Percentiles rank a stretch among this genome's conserved stretches.
Evolutionary conservation across 345 rosid genomes (phyloP).

Genomic region (Populus simonii): DNA sequence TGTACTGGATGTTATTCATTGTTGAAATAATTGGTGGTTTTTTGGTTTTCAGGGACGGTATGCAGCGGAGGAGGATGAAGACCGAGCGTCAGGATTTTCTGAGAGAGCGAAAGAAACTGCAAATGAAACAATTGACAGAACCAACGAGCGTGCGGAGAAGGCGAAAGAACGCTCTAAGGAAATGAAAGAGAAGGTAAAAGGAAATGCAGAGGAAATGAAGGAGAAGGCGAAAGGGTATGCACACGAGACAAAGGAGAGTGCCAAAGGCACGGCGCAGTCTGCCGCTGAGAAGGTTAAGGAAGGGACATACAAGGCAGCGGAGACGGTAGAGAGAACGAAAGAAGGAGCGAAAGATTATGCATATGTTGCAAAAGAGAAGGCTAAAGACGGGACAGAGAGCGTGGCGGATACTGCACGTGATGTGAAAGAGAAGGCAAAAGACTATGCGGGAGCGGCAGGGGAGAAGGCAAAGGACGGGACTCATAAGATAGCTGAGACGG

Average conservation of each 20-base stretch:
- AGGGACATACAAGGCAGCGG: constrained; percentile 12
- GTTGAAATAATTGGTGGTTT: not conserved
- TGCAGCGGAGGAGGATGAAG: constrained; percentile 12
- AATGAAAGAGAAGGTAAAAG: constrained; percentile 16
- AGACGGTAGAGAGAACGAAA: constrained; percentile 13
- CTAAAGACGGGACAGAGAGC: constrained; percentile 13
- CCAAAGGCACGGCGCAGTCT: constrained; percentile 4
- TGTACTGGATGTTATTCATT: no score
- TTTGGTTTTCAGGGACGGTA: constrained; percentile 21
- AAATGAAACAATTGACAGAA: not conserved
- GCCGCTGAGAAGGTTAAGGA: constrained; percentile 19
- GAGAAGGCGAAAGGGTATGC: constrained; percentile 24
- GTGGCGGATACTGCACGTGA: constrained; percentile 10
- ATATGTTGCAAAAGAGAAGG: constrained; percentile 17
- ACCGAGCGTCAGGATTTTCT: constrained; percentile 7
- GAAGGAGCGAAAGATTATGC: constrained; percentile 24
- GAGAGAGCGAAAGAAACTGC: constrained; percentile 14
- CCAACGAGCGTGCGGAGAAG: not conserved
- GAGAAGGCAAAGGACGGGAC: constrained; percentile 27
- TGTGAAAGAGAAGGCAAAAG: constrained; percentile 22
- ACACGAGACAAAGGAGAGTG: constrained; percentile 21
- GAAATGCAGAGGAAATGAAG: constrained; percentile 9
- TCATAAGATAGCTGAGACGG: constrained; percentile 25
- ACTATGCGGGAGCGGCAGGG: not conserved
- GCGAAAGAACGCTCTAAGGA: not conserved